Percentiles rank a stretch among this genome's conserved stretches.
Conservation (phyloP, 2,329 filamentous ascomycete species). For the Aotearoamyces nothofagi region DNA sequence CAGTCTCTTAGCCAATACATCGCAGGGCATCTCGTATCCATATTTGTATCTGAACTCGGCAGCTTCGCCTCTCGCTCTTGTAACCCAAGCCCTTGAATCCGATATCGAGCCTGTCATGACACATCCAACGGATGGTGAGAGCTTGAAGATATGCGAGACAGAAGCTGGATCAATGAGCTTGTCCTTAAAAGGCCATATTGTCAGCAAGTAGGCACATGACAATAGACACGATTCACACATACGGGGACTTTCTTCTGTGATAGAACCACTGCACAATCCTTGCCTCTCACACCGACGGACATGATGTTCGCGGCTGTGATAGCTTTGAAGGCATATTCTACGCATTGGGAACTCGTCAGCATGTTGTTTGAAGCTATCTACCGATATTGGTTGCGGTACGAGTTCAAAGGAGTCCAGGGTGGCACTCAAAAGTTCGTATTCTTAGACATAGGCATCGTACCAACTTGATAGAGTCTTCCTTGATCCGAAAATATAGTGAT, state of each 20-base stretch:
- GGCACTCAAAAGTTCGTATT: too few species aligned
- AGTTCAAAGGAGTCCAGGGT: too few species aligned
- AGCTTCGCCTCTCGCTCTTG: slow-evolving; percentile 85
- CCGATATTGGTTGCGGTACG: too few species aligned
- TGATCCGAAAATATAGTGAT: slow-evolving; percentile 99
- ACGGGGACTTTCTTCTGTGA: slow-evolving; percentile 99
- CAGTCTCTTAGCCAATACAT: slow-evolving; percentile 88
- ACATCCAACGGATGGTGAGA: slow-evolving; percentile 91
- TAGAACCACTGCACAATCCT: slow-evolving; percentile 91
- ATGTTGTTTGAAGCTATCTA: too few species aligned
- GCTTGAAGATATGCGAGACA: slow-evolving; percentile 92
- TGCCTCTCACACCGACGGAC: slow-evolving; percentile 87
- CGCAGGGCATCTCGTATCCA: slow-evolving; percentile 98
- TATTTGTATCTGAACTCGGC: slow-evolving; percentile 98
- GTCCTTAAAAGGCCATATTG: slow-evolving; percentile 42
- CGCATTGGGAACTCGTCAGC: slow-evolving; percentile 9
- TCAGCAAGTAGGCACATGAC: slow-evolving; percentile 9
- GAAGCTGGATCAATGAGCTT: slow-evolving; percentile 97
- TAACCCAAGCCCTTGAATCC: slow-evolving; percentile 85
- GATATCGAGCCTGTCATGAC: slow-evolving; percentile 99
- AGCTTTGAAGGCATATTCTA: slow-evolving; percentile 99
- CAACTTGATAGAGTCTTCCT: slow-evolving; percentile 97
- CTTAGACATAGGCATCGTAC: too few species aligned
- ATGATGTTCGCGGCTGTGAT: slow-evolving; percentile 99
- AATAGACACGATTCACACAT: slow-evolving; percentile 26